Conservation (phyloP, 768 basidiomycete genomes). For the Lactarius deliciosus region DNA sequence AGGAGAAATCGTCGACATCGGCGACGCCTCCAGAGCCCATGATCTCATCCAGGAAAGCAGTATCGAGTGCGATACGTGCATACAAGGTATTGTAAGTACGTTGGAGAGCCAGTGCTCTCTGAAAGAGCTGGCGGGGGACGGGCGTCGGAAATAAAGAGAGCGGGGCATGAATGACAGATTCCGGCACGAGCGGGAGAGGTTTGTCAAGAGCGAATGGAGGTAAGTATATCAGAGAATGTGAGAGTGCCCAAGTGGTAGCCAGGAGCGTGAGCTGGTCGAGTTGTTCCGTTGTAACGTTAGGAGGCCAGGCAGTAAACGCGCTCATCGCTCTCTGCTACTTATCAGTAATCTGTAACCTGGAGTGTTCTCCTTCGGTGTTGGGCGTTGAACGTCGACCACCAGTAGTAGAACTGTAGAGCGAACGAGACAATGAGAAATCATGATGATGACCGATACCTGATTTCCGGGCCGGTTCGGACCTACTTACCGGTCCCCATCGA, state of each 20-base stretch:
- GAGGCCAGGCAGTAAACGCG: slow-evolving; percentile 60
- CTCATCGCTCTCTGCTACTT: slow-evolving; percentile 2
- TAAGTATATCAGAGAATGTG: slow-evolving; percentile 83
- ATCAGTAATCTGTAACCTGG: neutral
- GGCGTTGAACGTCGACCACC: neutral
- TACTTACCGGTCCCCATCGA: too few species aligned
- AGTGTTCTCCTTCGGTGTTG: too few species aligned
- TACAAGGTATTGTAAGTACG: slow-evolving; percentile 82
- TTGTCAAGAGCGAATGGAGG: slow-evolving; percentile 45
- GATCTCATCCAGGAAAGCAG: slow-evolving; percentile 73
- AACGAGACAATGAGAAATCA: neutral
- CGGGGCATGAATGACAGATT: slow-evolving; percentile 87
- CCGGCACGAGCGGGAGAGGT: slow-evolving; percentile 49
- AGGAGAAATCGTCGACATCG: slow-evolving; percentile 83
- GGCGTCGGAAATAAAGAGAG: slow-evolving; percentile 86
- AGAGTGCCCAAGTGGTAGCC: slow-evolving; percentile 81
- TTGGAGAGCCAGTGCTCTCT: slow-evolving; percentile 65
- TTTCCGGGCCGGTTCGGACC: neutral
- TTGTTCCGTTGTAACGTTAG: slow-evolving; percentile 57
- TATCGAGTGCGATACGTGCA: slow-evolving; percentile 76
- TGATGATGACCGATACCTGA: neutral
- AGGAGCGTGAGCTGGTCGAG: slow-evolving; percentile 57
- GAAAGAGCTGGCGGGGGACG: slow-evolving; percentile 71
- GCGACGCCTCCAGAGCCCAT: slow-evolving; percentile 82
- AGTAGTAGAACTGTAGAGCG: neutral